Evolutionary conservation across 805 yeast genomes (phyloP).

Genomic region (Metschnikowia lochheadii): DNA sequence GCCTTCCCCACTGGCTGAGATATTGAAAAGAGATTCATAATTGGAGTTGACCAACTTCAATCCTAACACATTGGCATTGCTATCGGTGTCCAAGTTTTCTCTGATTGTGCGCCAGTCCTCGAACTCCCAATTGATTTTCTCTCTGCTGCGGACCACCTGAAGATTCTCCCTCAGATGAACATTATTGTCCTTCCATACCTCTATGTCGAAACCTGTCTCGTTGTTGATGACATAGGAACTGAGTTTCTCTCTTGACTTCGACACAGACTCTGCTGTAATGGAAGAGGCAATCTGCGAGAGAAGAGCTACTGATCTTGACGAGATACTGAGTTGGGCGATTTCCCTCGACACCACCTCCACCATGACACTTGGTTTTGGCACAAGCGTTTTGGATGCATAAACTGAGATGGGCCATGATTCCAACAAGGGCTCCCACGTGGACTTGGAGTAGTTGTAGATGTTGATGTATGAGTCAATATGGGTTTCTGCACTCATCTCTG

Average conservation of each 20-base stretch:
- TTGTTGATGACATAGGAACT: slow-evolving; percentile 79
- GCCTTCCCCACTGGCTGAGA: slow-evolving; percentile 78
- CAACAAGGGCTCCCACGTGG: slow-evolving; percentile 91
- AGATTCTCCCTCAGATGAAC: slow-evolving; percentile 37
- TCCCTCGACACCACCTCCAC: slow-evolving; percentile 74
- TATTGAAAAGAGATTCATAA: slow-evolving; percentile 49
- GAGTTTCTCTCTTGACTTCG: slow-evolving; percentile 69
- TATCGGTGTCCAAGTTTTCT: slow-evolving; percentile 69
- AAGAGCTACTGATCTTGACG: slow-evolving; percentile 77
- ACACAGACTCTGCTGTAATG: slow-evolving; percentile 47
- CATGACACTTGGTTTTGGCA: slow-evolving; percentile 45
- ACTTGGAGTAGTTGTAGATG: slow-evolving; percentile 81
- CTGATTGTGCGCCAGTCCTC: slow-evolving; percentile 90
- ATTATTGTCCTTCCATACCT: slow-evolving; percentile 59
- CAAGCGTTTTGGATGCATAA: slow-evolving; percentile 52
- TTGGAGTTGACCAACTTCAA: slow-evolving; percentile 54
- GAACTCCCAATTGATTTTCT: slow-evolving; percentile 76
- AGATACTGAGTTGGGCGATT: slow-evolving; percentile 72
- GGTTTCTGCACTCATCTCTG: slow-evolving; percentile 68
- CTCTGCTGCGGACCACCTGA: slow-evolving; percentile 44
- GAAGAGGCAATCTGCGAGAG: slow-evolving; percentile 63
- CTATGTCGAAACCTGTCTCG: slow-evolving; percentile 80
- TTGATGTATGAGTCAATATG: slow-evolving; percentile 64
- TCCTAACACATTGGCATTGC: slow-evolving; percentile 57
- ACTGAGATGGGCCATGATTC: slow-evolving; percentile 84